Percentiles rank a stretch among this genome's conserved stretches.
These are phyloP conservation scores for Calycina marina DNA, from an alignment of 2,329 filamentous ascomycete genomes.

Conservation along the genomic window DNA sequence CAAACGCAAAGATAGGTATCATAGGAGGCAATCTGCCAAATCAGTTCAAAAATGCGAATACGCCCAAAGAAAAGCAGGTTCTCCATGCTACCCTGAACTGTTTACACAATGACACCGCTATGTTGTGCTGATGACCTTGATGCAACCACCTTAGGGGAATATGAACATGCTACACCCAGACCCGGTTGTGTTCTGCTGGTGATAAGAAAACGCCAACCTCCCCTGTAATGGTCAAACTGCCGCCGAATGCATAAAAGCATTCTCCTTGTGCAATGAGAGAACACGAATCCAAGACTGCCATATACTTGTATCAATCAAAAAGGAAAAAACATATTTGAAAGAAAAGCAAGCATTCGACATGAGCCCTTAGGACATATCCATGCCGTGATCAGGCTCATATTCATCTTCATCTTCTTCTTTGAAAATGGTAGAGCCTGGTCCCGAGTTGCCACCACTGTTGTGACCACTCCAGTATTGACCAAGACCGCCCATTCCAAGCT, in stretches of 20 bases:
- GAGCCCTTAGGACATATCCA: conserved; percentile 45
- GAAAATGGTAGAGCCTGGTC: conserved; percentile 54
- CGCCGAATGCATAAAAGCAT: conserved; percentile 22
- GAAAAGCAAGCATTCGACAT: conserved; percentile 1
- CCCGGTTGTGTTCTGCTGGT: conserved; percentile 16
- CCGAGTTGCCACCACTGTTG: conserved; percentile 59
- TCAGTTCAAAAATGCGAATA: conserved; percentile 1
- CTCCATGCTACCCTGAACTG: too few species aligned
- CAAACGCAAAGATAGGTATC: conserved; percentile 8
- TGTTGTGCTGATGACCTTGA: too few species aligned
- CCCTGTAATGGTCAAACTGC: conserved; percentile 13
- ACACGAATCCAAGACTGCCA: conserved; percentile 2
- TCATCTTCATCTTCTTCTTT: conserved; percentile 95
- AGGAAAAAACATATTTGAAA: background rate
- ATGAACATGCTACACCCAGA: background rate
- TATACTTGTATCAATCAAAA: conserved; percentile 1
- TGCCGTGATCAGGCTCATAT: too few species aligned
- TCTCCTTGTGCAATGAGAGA: too few species aligned
- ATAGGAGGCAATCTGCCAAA: background rate
- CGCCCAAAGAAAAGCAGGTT: conserved; percentile 7
- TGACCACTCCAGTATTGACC: conserved; percentile 52
- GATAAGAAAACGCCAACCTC: conserved; percentile 12
- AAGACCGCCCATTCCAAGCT: conserved; percentile 16
- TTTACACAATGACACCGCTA: too few species aligned
- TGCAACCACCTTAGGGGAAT: conserved; percentile 1